phyloP scores from a whole-genome alignment of 2,329 filamentous ascomycete species.

The Septoria linicola region DNA sequence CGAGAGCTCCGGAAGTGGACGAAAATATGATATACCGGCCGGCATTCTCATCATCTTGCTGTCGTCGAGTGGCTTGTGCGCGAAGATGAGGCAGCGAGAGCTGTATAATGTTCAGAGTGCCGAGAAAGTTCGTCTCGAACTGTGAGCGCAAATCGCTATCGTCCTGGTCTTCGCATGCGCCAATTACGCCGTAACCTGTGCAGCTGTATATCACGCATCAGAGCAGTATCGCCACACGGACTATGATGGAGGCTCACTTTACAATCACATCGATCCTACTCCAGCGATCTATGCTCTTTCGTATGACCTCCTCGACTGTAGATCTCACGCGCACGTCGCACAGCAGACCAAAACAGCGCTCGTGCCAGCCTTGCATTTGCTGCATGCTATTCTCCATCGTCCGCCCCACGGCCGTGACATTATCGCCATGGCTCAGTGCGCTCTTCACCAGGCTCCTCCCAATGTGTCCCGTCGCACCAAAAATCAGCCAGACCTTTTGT shows the following conservation, averaged over 20 bases:
- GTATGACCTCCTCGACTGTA: constrained; percentile 71
- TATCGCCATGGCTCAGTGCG: constrained; percentile 75
- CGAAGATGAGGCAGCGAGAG: constrained; percentile 84
- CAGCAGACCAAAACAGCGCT: constrained; percentile 73
- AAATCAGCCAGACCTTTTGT: constrained; percentile 89
- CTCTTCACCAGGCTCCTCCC: constrained; percentile 84
- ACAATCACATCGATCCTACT: constrained; percentile 78
- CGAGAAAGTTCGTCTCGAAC: constrained; percentile 97
- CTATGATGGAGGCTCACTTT: constrained; percentile 62
- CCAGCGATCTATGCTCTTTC: constrained; percentile 70
- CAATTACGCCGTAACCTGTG: constrained; percentile 92
- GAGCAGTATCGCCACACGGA: no score
- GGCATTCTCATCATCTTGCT: constrained; percentile 33
- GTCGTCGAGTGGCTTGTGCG: constrained; percentile 53
- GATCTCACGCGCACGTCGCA: constrained; percentile 85
- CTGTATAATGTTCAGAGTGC: constrained; percentile 90
- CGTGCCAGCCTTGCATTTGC: constrained; percentile 69
- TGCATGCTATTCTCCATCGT: constrained; percentile 72
- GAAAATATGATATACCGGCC: constrained; percentile 95
- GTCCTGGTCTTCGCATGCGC: constrained; percentile 93
- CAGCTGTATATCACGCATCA: constrained; percentile 55
- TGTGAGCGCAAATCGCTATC: constrained; percentile 92
- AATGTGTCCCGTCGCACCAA: constrained; percentile 96
- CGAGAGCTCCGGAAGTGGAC: constrained; percentile 86
- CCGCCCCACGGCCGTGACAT: constrained; percentile 82